phyloP scores from a whole-genome alignment of 257 asterid genomes.

The Rehmannia glutinosa region DNA sequence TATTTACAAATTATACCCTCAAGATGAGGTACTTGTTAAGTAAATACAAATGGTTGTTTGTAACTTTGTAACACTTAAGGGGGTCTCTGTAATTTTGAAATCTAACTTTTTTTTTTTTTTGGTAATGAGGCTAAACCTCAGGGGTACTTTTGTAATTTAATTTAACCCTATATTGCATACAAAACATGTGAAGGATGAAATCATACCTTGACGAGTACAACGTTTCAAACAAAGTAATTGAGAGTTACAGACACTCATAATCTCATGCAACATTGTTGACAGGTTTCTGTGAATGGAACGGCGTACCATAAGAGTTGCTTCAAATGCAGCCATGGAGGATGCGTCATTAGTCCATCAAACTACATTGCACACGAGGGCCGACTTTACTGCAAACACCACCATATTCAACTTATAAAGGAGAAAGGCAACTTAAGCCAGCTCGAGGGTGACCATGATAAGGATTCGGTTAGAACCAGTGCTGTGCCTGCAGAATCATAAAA shows the following conservation, averaged over 20 bases:
- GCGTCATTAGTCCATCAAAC: slow-evolving; percentile 82
- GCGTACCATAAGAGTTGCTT: slow-evolving; percentile 88
- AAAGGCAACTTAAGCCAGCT: slow-evolving; percentile 91
- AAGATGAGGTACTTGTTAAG: too few species aligned
- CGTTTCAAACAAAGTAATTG: background rate
- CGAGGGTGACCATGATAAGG: slow-evolving; percentile 57
- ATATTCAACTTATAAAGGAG: slow-evolving; percentile 83
- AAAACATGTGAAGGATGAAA: too few species aligned
- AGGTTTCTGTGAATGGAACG: slow-evolving; percentile 88
- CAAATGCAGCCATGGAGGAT: slow-evolving; percentile 93
- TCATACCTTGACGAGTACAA: too few species aligned
- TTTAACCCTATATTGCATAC: too few species aligned
- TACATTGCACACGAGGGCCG: slow-evolving; percentile 87
- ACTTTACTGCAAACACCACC: slow-evolving; percentile 89
- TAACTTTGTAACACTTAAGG: too few species aligned
- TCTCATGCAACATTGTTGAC: background rate
- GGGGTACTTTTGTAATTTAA: too few species aligned
- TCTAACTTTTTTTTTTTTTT: too few species aligned
- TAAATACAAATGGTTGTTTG: too few species aligned
- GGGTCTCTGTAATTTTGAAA: too few species aligned
- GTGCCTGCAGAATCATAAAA: slow-evolving; percentile 32
- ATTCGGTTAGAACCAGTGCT: slow-evolving; percentile 16
- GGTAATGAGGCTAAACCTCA: too few species aligned
- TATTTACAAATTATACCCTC: too few species aligned
- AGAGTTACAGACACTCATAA: background rate